Evolutionary conservation across 805 yeast genomes (phyloP).

Genomic region (Grigorovia yakushimaensis): DNA sequence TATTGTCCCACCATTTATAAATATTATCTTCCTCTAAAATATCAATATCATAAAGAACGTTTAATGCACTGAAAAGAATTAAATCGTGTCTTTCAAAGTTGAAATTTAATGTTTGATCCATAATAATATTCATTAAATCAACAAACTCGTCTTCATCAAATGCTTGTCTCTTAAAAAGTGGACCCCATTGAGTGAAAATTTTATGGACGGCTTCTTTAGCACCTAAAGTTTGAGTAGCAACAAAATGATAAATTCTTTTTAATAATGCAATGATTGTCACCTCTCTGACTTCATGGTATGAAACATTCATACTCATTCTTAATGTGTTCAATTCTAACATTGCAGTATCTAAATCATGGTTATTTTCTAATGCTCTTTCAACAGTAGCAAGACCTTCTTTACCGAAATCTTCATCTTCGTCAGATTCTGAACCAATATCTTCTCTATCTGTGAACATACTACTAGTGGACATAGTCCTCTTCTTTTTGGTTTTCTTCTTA

Average conservation of each 20-base stretch:
- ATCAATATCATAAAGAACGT: slow-evolving; percentile 69
- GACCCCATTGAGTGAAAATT: slow-evolving; percentile 73
- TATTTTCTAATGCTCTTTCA: slow-evolving; percentile 81
- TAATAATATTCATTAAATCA: slow-evolving; percentile 48
- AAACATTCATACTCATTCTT: slow-evolving; percentile 95
- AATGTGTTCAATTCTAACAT: slow-evolving; percentile 84
- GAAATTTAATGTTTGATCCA: slow-evolving; percentile 26
- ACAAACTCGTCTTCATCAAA: slow-evolving; percentile 71
- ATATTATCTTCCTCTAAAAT: slow-evolving; percentile 75
- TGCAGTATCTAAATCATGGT: slow-evolving; percentile 91
- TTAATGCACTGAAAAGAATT: slow-evolving; percentile 34
- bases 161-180: slow-evolving; percentile 74
- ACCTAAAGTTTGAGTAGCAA: slow-evolving; percentile 66
- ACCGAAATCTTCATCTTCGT: slow-evolving; percentile 61
- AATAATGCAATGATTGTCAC: slow-evolving; percentile 72
- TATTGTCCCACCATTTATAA: slow-evolving; percentile 66
- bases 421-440: slow-evolving; percentile 33
- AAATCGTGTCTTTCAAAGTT: slow-evolving; percentile 29
- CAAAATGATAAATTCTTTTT: slow-evolving; percentile 58
- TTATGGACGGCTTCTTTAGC: slow-evolving; percentile 68
- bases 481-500: slow-evolving; percentile 37
- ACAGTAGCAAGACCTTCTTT: slow-evolving; percentile 91
- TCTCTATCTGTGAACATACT: slow-evolving; percentile 38
- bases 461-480: slow-evolving; percentile 34
- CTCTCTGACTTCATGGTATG: slow-evolving; percentile 82